These are phyloP conservation scores for Jimgerdemannia flammicorona DNA, from an alignment of 192 early-diverging fungal genomes.

Conservation along the genomic window DNA sequence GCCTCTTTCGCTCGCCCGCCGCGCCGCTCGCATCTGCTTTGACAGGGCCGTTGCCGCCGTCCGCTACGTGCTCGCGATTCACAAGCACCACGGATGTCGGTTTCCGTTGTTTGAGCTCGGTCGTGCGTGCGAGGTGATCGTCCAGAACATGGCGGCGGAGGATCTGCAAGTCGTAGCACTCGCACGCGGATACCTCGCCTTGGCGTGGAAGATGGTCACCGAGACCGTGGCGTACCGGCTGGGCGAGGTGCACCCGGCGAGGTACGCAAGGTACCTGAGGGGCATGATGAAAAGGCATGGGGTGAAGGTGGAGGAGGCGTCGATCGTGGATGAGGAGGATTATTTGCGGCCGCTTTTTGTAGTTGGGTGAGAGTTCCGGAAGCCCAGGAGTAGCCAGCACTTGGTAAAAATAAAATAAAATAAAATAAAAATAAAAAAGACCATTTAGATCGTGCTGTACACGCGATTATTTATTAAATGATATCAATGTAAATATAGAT, in stretches of 20 bases:
- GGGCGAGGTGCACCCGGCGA: background rate
- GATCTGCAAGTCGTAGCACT: background rate
- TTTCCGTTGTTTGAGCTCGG: background rate
- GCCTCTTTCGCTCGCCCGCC: background rate
- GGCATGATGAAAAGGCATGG: background rate
- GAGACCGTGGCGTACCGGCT: background rate
- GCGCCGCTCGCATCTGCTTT: background rate
- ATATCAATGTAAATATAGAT: too few species aligned
- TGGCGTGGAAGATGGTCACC: background rate
- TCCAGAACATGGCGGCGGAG: background rate
- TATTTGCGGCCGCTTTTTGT: background rate
- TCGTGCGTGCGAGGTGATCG: background rate
- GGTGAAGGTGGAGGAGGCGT: background rate
- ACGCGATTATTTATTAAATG: too few species aligned
- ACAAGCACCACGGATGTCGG: background rate
- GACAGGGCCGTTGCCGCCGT: background rate
- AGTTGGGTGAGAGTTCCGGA: background rate
- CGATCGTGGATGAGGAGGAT: background rate
- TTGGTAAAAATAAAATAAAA: too few species aligned
- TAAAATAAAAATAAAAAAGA: too few species aligned
- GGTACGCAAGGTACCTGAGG: background rate
- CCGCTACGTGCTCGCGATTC: background rate
- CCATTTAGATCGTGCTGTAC: too few species aligned
- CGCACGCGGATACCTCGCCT: background rate
- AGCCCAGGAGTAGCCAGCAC: too few species aligned